Evolutionary conservation across 192 early-diverging fungal species (phyloP).

Genomic region (Podila clonocystis): DNA sequence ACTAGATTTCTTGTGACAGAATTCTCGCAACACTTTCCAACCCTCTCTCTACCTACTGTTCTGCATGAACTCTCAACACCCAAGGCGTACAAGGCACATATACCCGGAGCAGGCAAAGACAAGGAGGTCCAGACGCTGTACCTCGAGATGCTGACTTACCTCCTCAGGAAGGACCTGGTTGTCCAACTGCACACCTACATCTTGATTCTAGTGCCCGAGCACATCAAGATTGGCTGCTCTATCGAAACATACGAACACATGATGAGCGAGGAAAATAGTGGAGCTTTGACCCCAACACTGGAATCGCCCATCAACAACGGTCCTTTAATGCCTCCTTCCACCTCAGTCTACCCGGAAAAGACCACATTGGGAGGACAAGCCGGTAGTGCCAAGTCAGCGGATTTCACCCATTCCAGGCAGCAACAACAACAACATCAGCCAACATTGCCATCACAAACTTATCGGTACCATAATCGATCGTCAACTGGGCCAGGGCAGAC

Average conservation of each 20-base stretch:
- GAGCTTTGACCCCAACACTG: slow-evolving; percentile 29
- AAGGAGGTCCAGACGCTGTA: slow-evolving; percentile 76
- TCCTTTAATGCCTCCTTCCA: neutral
- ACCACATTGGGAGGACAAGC: slow-evolving; percentile 7
- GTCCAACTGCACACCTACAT: slow-evolving; percentile 88
- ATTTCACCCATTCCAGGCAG: slow-evolving; percentile 24
- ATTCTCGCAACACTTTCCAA: slow-evolving; percentile 66
- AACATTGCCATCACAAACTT: slow-evolving; percentile 33
- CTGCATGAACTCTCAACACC: slow-evolving; percentile 67
- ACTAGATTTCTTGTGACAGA: slow-evolving; percentile 58
- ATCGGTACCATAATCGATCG: slow-evolving; percentile 47
- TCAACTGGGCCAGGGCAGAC: slow-evolving; percentile 17
- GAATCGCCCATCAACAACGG: slow-evolving; percentile 17
- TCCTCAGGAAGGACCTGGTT: slow-evolving; percentile 80
- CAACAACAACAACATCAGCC: slow-evolving; percentile 32
- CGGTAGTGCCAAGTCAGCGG: slow-evolving; percentile 46
- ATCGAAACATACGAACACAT: slow-evolving; percentile 47
- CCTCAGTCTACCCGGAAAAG: neutral
- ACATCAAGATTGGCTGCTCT: slow-evolving; percentile 58
- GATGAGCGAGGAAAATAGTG: slow-evolving; percentile 36
- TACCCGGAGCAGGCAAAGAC: slow-evolving; percentile 57
- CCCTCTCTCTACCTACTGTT: slow-evolving; percentile 63
- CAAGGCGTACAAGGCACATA: slow-evolving; percentile 61
- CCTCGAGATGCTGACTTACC: slow-evolving; percentile 83
- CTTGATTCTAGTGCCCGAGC: slow-evolving; percentile 67